These are phyloP conservation scores for Pulveroboletus sp. DNA, from an alignment of 768 basidiomycete species.

Conservation along the genomic window DNA sequence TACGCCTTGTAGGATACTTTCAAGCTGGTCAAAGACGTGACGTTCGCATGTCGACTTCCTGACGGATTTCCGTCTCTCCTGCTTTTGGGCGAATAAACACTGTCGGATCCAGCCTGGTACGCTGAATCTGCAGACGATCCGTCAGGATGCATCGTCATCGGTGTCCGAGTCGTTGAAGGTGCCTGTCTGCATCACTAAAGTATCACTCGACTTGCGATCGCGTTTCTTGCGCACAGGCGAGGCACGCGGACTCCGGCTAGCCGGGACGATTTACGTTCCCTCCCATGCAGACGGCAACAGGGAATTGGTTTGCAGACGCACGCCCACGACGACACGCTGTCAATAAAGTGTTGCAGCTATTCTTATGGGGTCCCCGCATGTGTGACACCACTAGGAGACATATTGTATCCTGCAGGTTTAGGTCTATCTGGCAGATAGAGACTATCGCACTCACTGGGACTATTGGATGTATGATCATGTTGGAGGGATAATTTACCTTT, in stretches of 20 bases:
- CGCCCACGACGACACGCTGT: conserved; percentile 70
- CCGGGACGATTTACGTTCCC: background rate
- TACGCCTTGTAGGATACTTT: conserved; percentile 46
- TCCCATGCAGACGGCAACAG: conserved; percentile 50
- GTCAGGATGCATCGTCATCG: conserved; percentile 59
- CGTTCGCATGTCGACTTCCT: conserved; percentile 51
- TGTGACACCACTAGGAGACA: conserved; percentile 82
- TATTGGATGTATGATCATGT: conserved; percentile 59
- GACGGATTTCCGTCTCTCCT: background rate
- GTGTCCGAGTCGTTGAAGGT: conserved; percentile 67
- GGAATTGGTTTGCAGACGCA: conserved; percentile 88
- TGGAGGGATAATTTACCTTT: conserved; percentile 79
- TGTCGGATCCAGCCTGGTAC: conserved; percentile 56
- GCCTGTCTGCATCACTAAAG: conserved; percentile 68
- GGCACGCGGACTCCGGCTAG: conserved; percentile 33
- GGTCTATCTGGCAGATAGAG: background rate
- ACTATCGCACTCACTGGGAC: background rate
- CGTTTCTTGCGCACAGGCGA: conserved; percentile 70
- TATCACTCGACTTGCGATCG: conserved; percentile 68
- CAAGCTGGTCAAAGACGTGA: conserved; percentile 64
- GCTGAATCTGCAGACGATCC: conserved; percentile 49
- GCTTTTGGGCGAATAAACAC: conserved; percentile 48
- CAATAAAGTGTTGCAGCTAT: conserved; percentile 52
- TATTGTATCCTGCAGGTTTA: conserved; percentile 74
- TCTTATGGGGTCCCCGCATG: conserved; percentile 80